Percentiles rank a stretch among this genome's conserved stretches.
Conservation (phyloP, 768 basidiomycete species). For the Cyclocybe cylindracea region DNA sequence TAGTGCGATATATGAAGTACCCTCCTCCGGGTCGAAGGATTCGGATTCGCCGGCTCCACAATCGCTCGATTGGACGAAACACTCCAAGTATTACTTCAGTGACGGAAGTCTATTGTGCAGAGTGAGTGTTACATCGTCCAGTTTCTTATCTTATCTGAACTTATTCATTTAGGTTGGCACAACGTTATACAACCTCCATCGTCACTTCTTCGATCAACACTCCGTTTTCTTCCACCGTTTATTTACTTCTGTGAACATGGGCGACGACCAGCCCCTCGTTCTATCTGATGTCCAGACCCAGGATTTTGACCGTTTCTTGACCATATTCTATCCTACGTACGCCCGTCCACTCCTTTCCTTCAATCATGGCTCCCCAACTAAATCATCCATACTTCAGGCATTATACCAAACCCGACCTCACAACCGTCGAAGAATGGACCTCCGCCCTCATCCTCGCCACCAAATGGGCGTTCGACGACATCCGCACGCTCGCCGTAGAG, state of each 20-base stretch:
- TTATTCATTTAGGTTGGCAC: neutral
- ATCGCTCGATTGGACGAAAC: too few relatives aligned
- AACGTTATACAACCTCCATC: neutral
- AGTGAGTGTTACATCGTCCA: too few relatives aligned
- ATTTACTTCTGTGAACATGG: neutral
- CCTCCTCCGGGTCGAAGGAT: too few relatives aligned
- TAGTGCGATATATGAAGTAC: too few relatives aligned
- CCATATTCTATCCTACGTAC: neutral
- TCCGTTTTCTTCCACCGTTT: neutral
- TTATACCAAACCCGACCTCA: slow-evolving; percentile 22
- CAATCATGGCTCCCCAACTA: too few relatives aligned
- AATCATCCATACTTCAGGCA: slow-evolving; percentile 12
- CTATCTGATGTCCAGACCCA: neutral
- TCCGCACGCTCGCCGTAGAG: slow-evolving; percentile 27
- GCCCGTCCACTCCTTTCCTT: too few relatives aligned
- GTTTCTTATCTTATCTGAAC: too few relatives aligned
- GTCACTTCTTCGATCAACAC: neutral
- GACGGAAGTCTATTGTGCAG: too few relatives aligned
- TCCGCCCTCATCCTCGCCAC: slow-evolving; percentile 29
- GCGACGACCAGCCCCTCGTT: neutral
- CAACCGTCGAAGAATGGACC: slow-evolving; percentile 31
- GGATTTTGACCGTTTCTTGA: slow-evolving; percentile 1
- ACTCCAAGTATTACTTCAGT: too few relatives aligned
- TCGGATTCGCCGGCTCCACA: too few relatives aligned
- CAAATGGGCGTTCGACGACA: slow-evolving; percentile 20